phyloP scores from a whole-genome alignment of 2,329 filamentous ascomycete genomes.

The Coniochaeta sp. region DNA sequence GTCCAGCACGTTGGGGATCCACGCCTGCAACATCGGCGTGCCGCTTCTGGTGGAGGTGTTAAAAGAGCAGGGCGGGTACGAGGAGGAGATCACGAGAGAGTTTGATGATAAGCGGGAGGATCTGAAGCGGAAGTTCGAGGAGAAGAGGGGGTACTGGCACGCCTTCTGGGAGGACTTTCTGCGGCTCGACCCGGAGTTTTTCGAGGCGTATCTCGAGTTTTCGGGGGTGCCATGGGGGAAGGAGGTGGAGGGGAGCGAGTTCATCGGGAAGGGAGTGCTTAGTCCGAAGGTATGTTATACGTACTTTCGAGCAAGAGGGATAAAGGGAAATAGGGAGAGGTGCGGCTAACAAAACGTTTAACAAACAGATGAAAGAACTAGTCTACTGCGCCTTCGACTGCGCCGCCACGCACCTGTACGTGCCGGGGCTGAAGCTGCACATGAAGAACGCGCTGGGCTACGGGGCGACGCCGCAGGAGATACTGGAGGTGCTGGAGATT shows the following conservation, averaged over 20 bases:
- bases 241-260: slow-evolving; percentile 13
- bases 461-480: slow-evolving; percentile 36
- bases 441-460: slow-evolving; percentile 39
- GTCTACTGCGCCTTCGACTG: slow-evolving; percentile 41
- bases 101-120: slow-evolving; percentile 27
- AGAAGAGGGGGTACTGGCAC: slow-evolving; percentile 39
- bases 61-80: slow-evolving; percentile 28
- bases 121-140: slow-evolving; percentile 33
- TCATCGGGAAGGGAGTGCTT: slow-evolving; percentile 20
- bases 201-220: slow-evolving; percentile 38
- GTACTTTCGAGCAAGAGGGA: too few species aligned
- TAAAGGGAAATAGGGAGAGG: not conserved
- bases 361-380: slow-evolving; percentile 32
- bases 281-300: slow-evolving; percentile 30
- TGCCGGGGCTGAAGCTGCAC: slow-evolving; percentile 37
- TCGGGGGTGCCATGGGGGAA: slow-evolving; percentile 33
- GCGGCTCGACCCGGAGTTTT: slow-evolving; percentile 36
- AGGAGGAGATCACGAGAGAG: slow-evolving; percentile 20
- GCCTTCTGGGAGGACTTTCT: slow-evolving; percentile 36
- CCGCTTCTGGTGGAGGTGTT: slow-evolving; percentile 38
- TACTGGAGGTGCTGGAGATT: slow-evolving; percentile 40
- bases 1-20: slow-evolving; percentile 35
- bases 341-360: not conserved
- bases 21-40: slow-evolving; percentile 38
- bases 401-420: slow-evolving; percentile 39